Conservation (phyloP, 75 land plant genomes). For the Gnetum montanum region DNA sequence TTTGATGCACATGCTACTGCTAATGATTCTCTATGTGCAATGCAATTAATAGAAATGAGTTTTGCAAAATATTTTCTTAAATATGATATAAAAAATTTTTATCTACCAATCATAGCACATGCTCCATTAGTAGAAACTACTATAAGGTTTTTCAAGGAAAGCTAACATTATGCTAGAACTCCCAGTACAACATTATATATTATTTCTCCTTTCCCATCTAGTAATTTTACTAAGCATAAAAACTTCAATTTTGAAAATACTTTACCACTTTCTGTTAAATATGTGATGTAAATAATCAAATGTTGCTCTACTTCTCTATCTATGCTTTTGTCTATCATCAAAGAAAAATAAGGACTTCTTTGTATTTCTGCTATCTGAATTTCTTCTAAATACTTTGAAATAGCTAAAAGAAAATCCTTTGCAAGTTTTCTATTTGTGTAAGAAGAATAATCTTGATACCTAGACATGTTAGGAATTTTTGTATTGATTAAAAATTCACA, state of each 20-base stretch:
- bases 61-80: background rate
- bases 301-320: background rate
- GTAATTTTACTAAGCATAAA: background rate
- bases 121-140: background rate
- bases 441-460: background rate
- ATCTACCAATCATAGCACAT: background rate
- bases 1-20: background rate
- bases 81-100: background rate
- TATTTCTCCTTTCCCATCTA: background rate
- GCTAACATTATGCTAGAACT: background rate
- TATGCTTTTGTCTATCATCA: background rate
- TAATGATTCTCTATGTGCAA: background rate
- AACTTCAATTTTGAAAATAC: background rate
- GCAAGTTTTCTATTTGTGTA: background rate
- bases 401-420: background rate
- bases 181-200: background rate
- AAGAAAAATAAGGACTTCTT: background rate
- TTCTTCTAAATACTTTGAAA: background rate
- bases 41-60: background rate
- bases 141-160: background rate
- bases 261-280: background rate
- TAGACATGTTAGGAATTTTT: background rate
- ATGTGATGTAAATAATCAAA: background rate
- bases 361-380: background rate
- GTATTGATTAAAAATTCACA: background rate